A percentile compares a stretch with the other conserved stretches of the same genome.
Evolutionary conservation across 148 eudicot species (phyloP).

Genomic region (Linanthus parryae): DNA sequence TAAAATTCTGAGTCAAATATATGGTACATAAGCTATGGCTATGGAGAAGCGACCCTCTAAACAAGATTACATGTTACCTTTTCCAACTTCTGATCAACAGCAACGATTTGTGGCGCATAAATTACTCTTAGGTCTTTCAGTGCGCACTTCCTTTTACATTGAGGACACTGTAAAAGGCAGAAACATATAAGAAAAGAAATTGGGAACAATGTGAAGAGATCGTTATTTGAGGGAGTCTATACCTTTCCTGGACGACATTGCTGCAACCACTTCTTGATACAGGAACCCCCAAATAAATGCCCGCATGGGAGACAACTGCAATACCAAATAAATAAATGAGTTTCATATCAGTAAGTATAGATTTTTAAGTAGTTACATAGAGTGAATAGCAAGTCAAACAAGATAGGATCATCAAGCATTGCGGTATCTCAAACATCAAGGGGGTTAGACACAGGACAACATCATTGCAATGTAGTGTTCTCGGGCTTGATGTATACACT

Average conservation of each 20-base stretch:
- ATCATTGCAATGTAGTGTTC: too few species aligned
- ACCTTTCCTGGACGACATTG: conserved; percentile 65
- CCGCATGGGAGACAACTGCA: conserved; percentile 92
- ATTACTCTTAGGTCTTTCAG: conserved; percentile 75
- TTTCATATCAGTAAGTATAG: background rate
- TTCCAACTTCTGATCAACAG: conserved; percentile 56
- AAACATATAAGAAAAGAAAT: too few species aligned
- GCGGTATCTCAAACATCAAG: too few species aligned
- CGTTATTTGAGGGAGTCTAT: too few species aligned
- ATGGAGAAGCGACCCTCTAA: background rate
- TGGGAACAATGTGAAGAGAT: too few species aligned
- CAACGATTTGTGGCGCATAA: conserved; percentile 71
- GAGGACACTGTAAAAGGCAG: conserved; percentile 63
- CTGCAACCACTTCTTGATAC: conserved; percentile 79
- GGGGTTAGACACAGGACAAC: too few species aligned
- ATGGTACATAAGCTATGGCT: too few species aligned
- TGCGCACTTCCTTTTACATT: conserved; percentile 70
- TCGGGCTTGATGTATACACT: too few species aligned
- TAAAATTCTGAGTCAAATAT: too few species aligned
- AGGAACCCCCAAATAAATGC: conserved; percentile 74
- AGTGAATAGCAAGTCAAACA: too few species aligned
- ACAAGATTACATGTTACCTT: conserved; percentile 40
- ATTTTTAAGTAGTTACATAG: too few species aligned
- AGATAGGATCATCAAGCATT: too few species aligned
- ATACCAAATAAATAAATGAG: conserved; percentile 8